These are phyloP conservation scores for Chenopodium album DNA, from an alignment of 148 eudicot genomes.

Conservation along the genomic window DNA sequence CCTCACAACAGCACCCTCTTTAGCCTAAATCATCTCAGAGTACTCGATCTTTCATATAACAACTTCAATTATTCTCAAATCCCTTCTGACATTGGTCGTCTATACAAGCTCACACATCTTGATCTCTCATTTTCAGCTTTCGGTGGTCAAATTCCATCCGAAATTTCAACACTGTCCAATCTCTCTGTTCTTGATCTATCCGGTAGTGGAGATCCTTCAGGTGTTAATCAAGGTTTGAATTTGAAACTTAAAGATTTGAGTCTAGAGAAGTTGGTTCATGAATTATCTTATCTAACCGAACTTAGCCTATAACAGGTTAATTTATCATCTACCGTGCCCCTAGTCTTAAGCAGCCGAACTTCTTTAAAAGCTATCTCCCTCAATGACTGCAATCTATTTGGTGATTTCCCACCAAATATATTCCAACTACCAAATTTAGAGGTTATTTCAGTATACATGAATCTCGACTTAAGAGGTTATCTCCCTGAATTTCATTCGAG, in stretches of 20 bases:
- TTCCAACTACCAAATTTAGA: slow-evolving; percentile 30
- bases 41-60: too few species aligned
- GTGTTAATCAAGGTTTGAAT: neutral
- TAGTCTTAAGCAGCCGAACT: slow-evolving; percentile 13
- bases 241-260: slow-evolving; percentile 8
- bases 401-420: slow-evolving; percentile 1
- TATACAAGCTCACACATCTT: too few species aligned
- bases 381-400: slow-evolving; percentile 4
- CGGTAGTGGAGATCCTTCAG: neutral
- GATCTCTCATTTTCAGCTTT: too few species aligned
- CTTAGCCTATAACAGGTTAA: neutral
- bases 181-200: slow-evolving; percentile 5
- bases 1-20: too few species aligned
- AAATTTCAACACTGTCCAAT: too few species aligned
- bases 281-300: neutral
- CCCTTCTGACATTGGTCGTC: too few species aligned
- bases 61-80: too few species aligned
- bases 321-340: slow-evolving; percentile 28
- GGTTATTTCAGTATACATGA: neutral
- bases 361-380: slow-evolving; percentile 15
- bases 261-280: neutral
- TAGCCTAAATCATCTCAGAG: too few species aligned
- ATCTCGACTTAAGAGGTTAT: slow-evolving; percentile 15
- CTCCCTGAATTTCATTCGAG: slow-evolving; percentile 29
- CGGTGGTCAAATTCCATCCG: too few species aligned